Base-by-base conservation (phyloP, 139 green algal genomes). In the Haematococcus sp. region DNA sequence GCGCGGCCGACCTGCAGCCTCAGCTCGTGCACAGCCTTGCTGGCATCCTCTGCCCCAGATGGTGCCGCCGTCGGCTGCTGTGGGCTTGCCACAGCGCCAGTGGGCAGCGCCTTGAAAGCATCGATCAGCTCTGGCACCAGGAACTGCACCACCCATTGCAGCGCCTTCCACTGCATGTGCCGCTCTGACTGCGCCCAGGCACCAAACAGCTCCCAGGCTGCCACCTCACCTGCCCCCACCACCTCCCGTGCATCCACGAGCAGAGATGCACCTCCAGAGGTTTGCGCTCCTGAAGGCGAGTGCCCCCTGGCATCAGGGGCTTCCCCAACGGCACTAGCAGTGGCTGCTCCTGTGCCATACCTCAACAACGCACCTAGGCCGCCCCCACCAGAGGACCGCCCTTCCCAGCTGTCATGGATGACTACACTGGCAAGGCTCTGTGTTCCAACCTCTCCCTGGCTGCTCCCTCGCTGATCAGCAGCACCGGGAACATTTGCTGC, bases 131-230 rank as follows among this genome's bases (percentile, higher is more conserved):
- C 76, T 28, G 76, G 76, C 5, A 77, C 40, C 76, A 82, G 52
- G 49, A 67, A 66, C 76, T 82, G 76, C 63, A 82, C 68, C 40
- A 77, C 30, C 76, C 76, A 82, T 63, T 82, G 70, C 54, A 82
- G 40, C 19, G 70, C 63, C 70, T 77, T 82, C 76, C 76, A 82
- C 59, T 71, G 58, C 25, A 34, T 34, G 25, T 65, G 58, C n/a
- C 23, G 23, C n/a, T 65, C n/a, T 34, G 58, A 65, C 23, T 30
- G 58, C 63, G 70, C 69, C 76, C 76, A 82, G 2, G 27, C 43
- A 30, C 35, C 40, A 40, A 73, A 30, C 44, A 65, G 20, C 35
- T 32, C 56, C 40, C 68, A 27, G 20, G 33, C 32, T 0, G 43
- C 40, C 19, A 70, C 65, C 33, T 46, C 40, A 44, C 49, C 74